These are phyloP conservation scores for Globisporangium alternatum DNA, from an alignment of 352 stramenopile species.

Conservation along the genomic window DNA sequence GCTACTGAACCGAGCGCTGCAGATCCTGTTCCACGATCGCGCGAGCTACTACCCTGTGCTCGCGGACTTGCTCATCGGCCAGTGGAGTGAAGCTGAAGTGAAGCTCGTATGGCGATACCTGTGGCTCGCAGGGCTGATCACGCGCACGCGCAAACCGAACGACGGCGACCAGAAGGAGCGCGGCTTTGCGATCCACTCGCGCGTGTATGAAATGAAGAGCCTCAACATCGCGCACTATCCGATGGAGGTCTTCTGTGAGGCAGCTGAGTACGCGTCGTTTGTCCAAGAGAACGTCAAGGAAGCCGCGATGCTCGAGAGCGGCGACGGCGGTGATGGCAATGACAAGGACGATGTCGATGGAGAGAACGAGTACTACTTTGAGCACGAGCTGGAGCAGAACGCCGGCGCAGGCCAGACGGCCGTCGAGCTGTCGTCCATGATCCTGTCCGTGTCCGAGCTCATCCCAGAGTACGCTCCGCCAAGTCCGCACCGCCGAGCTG, in stretches of 20 bases:
- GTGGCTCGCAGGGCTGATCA: slow-evolving; percentile 77
- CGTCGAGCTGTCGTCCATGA: slow-evolving; percentile 52
- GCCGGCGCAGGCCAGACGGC: slow-evolving; percentile 43
- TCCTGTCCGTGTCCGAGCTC: slow-evolving; percentile 40
- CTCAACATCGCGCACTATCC: slow-evolving; percentile 61
- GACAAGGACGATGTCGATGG: slow-evolving; percentile 19
- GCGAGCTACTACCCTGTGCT: slow-evolving; percentile 69
- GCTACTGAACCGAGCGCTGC: slow-evolving; percentile 62
- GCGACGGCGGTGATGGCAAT: slow-evolving; percentile 15
- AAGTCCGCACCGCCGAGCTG: slow-evolving; percentile 11
- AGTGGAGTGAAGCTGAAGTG: slow-evolving; percentile 70
- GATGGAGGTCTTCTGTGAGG: slow-evolving; percentile 66
- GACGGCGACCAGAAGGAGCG: slow-evolving; percentile 65
- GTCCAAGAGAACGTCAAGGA: slow-evolving; percentile 71
- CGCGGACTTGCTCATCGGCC: slow-evolving; percentile 69
- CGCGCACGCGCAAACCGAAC: slow-evolving; percentile 38
- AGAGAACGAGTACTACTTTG: slow-evolving; percentile 40
- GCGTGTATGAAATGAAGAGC: slow-evolving; percentile 70
- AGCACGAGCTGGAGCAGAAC: slow-evolving; percentile 63
- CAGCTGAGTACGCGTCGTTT: slow-evolving; percentile 71
- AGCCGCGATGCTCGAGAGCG: slow-evolving; percentile 25
- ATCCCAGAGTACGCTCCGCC: slow-evolving; percentile 37
- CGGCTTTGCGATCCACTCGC: slow-evolving; percentile 68
- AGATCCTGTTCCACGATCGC: slow-evolving; percentile 79
- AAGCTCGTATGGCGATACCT: slow-evolving; percentile 85